Evolutionary conservation across 129 eudicot genomes (phyloP).

Genomic region (Chrysanthemum lavandulifolium): DNA sequence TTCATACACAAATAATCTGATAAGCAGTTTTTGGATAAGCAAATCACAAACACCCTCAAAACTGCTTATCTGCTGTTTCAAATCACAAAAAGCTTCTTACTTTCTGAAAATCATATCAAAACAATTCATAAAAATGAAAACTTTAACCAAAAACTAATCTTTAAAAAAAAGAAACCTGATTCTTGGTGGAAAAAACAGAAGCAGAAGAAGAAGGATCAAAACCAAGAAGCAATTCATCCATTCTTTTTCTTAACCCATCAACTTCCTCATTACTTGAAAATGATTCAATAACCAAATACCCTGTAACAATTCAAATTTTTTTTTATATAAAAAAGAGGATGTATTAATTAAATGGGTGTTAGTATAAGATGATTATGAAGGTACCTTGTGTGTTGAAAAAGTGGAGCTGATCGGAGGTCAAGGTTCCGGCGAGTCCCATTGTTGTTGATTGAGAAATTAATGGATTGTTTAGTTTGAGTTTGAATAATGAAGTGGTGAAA

Average conservation of each 20-base stretch:
- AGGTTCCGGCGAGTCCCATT: slow-evolving; percentile 55
- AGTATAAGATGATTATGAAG: not conserved
- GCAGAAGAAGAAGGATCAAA: slow-evolving; percentile 65
- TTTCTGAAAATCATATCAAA: not conserved
- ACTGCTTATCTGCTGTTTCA: not conserved
- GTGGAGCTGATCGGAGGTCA: slow-evolving; percentile 55
- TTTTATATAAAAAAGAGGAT: not conserved
- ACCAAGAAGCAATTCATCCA: slow-evolving; percentile 67
- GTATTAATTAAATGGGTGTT: not conserved
- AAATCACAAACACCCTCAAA: too few relatives aligned
- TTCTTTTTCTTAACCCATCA: slow-evolving; percentile 57
- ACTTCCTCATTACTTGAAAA: slow-evolving; percentile 65
- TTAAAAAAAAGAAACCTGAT: slow-evolving; percentile 53
- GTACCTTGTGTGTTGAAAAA: slow-evolving; percentile 73
- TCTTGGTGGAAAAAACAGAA: slow-evolving; percentile 81
- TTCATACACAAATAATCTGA: too few relatives aligned
- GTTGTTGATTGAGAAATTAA: not conserved
- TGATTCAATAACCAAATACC: slow-evolving; percentile 76
- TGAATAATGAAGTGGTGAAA: too few relatives aligned
- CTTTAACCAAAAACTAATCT: not conserved
- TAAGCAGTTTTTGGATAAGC: too few relatives aligned
- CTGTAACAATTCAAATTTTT: slow-evolving; percentile 23
- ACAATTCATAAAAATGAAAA: not conserved
- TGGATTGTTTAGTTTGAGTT: too few relatives aligned
- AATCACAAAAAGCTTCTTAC: not conserved